phyloP scores from a whole-genome alignment of 495 filamentous ascomycete species.

The Diplogelasinospora grovesii region DNA sequence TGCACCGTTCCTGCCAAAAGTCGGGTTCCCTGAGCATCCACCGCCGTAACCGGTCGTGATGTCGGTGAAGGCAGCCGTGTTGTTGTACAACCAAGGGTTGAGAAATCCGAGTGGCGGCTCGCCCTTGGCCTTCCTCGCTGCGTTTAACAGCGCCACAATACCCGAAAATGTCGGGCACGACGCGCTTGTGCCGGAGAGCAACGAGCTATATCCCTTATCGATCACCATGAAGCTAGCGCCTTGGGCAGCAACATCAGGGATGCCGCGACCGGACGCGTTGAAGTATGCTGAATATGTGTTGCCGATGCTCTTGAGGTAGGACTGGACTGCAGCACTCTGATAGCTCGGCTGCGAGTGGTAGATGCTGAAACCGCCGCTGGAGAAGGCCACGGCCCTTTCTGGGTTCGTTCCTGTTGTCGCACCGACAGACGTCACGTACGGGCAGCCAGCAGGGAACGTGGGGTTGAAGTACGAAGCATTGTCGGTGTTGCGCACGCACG shows the following conservation, averaged over 20 bases:
- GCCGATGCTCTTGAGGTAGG: slow-evolving; percentile 34
- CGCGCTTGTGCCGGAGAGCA: slow-evolving; percentile 55
- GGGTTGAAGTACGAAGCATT: slow-evolving; percentile 64
- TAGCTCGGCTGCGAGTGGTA: slow-evolving; percentile 54
- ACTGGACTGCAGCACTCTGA: slow-evolving; percentile 49
- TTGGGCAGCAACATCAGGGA: slow-evolving; percentile 69
- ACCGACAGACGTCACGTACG: slow-evolving; percentile 70
- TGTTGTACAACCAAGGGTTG: slow-evolving; percentile 67
- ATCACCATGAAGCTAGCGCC: slow-evolving; percentile 8
- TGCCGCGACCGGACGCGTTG: slow-evolving; percentile 59
- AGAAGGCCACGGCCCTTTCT: slow-evolving; percentile 50
- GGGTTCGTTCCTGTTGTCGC: slow-evolving; percentile 55
- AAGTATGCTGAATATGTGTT: slow-evolving; percentile 18
- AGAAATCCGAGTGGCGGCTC: slow-evolving; percentile 60
- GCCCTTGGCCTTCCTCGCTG: slow-evolving; percentile 50
- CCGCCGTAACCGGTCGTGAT: slow-evolving; percentile 52
- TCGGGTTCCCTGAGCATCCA: slow-evolving; percentile 50
- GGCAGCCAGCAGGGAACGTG: slow-evolving; percentile 46
- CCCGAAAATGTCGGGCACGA: slow-evolving; percentile 57
- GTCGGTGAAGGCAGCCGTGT: slow-evolving; percentile 52
- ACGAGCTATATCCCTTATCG: slow-evolving; percentile 4
- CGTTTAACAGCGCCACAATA: slow-evolving; percentile 61
- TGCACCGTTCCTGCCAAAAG: slow-evolving; percentile 44
- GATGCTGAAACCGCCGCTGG: slow-evolving; percentile 61
- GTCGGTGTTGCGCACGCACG: slow-evolving; percentile 62